phyloP scores from a whole-genome alignment of 2,329 filamentous ascomycete species.

The Diaporthe sp. region DNA sequence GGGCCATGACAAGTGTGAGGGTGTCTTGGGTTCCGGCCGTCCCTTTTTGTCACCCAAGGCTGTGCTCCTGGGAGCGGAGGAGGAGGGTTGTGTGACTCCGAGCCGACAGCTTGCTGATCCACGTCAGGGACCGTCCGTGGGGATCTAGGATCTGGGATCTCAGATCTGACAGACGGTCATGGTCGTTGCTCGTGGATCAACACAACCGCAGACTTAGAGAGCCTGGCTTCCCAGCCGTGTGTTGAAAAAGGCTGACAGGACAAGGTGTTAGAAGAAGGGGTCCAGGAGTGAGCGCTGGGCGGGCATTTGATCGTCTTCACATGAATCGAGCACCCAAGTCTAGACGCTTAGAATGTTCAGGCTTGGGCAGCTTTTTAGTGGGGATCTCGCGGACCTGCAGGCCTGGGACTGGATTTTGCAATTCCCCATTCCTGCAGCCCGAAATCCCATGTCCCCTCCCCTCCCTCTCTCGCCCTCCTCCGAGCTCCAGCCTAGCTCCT shows the following conservation, averaged over 20 bases:
- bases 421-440: constrained; percentile 38
- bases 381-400: constrained; percentile 17
- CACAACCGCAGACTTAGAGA: neutral
- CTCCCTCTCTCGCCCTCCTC: neutral
- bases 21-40: neutral
- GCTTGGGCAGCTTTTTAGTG: constrained; percentile 32
- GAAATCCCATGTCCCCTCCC: constrained; percentile 40
- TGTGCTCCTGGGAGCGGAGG: neutral
- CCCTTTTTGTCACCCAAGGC: neutral
- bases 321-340: constrained; percentile 14
- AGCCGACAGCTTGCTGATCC: constrained; percentile 26
- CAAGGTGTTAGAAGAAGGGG: neutral
- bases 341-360: constrained; percentile 5
- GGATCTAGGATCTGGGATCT: neutral
- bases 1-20: neutral
- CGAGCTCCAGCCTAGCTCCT: constrained; percentile 14
- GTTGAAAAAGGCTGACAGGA: neutral
- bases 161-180: neutral
- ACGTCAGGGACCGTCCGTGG: neutral
- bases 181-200: neutral
- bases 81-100: constrained; percentile 1
- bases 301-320: constrained; percentile 19
- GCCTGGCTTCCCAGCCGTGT: neutral
- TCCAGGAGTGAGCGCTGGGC: neutral
- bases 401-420: constrained; percentile 40